These are phyloP conservation scores for Barnettozyma hawaiiensis DNA, from an alignment of 1,139 yeast genomes.

Conservation along the genomic window DNA sequence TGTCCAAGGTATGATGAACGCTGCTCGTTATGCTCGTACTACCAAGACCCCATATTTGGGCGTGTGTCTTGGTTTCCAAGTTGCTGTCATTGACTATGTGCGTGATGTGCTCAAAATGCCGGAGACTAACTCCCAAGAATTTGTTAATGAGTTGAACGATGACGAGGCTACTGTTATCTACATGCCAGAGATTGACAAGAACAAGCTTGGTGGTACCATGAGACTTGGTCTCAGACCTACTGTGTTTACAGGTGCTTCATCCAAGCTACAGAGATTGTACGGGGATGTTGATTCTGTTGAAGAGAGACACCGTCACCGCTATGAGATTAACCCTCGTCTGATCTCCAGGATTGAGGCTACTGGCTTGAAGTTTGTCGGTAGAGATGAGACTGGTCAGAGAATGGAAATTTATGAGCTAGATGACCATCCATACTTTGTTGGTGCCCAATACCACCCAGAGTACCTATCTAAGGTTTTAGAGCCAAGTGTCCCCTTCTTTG, in stretches of 20 bases:
- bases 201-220: slow-evolving; percentile 98
- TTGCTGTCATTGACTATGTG: slow-evolving; percentile 92
- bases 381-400: slow-evolving; percentile 82
- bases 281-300: slow-evolving; percentile 63
- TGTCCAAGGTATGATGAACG: slow-evolving; percentile 96
- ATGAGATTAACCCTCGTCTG: slow-evolving; percentile 88
- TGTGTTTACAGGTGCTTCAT: slow-evolving; percentile 67
- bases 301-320: slow-evolving; percentile 98
- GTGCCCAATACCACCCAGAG: slow-evolving; percentile 98
- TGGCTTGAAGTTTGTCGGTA: slow-evolving; percentile 88
- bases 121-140: slow-evolving; percentile 80
- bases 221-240: slow-evolving; percentile 93
- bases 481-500: slow-evolving; percentile 95
- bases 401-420: slow-evolving; percentile 89
- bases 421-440: slow-evolving; percentile 83
- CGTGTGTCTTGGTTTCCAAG: slow-evolving; percentile 95
- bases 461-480: slow-evolving; percentile 92
- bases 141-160: slow-evolving; percentile 57
- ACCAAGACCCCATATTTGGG: slow-evolving; percentile 92
- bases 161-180: slow-evolving; percentile 79
- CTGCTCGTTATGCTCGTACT: slow-evolving; percentile 97
- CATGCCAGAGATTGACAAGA: slow-evolving; percentile 98
- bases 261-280: slow-evolving; percentile 73
- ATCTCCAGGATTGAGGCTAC: slow-evolving; percentile 63
- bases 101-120: slow-evolving; percentile 70